These are phyloP conservation scores for Sabuloglossum arenarium DNA, from an alignment of 495 filamentous ascomycete genomes.

Conservation along the genomic window DNA sequence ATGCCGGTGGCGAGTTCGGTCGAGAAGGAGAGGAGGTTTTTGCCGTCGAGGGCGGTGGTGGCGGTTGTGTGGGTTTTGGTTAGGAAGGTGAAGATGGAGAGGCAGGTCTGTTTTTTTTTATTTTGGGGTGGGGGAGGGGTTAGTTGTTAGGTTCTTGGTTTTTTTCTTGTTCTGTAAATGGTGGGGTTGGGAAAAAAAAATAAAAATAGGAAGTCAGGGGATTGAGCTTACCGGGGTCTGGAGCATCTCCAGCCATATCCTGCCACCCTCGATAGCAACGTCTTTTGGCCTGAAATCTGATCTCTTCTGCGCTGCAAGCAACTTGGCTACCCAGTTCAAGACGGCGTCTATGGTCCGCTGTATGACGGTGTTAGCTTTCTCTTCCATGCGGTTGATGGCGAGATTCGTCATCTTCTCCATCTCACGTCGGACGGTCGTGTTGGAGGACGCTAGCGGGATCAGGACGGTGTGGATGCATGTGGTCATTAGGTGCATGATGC, in stretches of 20 bases:
- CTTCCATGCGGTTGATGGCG: slow-evolving; percentile 59
- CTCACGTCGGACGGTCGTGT: slow-evolving; percentile 68
- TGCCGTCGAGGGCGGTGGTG: slow-evolving; percentile 41
- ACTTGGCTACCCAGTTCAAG: slow-evolving; percentile 52
- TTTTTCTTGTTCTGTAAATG: too few relatives aligned
- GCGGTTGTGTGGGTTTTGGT: slow-evolving; percentile 37
- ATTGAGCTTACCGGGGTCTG: slow-evolving; percentile 44
- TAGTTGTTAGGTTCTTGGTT: too few relatives aligned
- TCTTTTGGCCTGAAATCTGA: slow-evolving; percentile 85
- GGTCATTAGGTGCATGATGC: slow-evolving; percentile 79
- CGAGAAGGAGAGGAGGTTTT: slow-evolving; percentile 56
- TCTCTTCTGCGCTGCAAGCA: slow-evolving; percentile 68
- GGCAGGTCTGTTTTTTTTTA: slow-evolving; percentile 35
- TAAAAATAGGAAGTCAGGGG: too few relatives aligned
- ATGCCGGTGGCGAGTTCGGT: slow-evolving; percentile 72
- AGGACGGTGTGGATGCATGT: slow-evolving; percentile 77
- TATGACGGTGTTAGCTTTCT: slow-evolving; percentile 71
- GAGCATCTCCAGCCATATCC: slow-evolving; percentile 48
- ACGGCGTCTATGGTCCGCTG: slow-evolving; percentile 71
- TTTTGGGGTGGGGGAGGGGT: not conserved
- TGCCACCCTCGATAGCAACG: slow-evolving; percentile 36
- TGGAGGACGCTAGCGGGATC: slow-evolving; percentile 70
- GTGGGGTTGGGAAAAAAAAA: not conserved
- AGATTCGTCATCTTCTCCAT: slow-evolving; percentile 71
- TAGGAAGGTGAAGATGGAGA: slow-evolving; percentile 57